These are phyloP conservation scores for Coprinopsis cinerea DNA, from an alignment of 768 basidiomycete genomes.

Conservation along the genomic window DNA sequence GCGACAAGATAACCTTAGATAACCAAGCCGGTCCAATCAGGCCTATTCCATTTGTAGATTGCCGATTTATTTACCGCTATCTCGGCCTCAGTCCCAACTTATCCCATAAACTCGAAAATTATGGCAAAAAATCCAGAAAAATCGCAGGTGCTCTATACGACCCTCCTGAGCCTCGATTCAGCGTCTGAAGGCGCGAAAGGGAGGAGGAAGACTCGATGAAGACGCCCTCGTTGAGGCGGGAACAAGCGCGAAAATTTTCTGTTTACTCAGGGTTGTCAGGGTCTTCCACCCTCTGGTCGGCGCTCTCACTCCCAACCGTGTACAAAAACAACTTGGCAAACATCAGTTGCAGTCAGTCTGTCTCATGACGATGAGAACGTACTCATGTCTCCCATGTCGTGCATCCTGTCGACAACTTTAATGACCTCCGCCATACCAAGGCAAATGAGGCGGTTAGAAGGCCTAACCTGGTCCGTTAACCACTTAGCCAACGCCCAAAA, in stretches of 20 bases:
- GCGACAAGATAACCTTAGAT: conserved; percentile 14
- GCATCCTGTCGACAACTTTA: too few relatives aligned
- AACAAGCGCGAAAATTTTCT: background rate
- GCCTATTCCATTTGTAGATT: conserved; percentile 15
- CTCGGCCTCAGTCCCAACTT: background rate
- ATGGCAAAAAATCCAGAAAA: background rate
- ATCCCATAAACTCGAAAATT: background rate
- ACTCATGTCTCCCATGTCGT: too few relatives aligned
- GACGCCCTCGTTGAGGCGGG: too few relatives aligned
- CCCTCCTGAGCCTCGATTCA: too few relatives aligned
- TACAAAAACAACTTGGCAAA: conserved; percentile 3
- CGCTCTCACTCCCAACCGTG: background rate
- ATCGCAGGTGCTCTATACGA: too few relatives aligned
- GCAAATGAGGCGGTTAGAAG: too few relatives aligned
- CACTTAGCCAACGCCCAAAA: too few relatives aligned
- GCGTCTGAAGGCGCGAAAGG: too few relatives aligned
- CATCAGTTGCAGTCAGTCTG: background rate
- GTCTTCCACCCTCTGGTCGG: background rate
- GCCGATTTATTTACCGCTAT: conserved; percentile 1
- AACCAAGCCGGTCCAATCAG: conserved; percentile 13
- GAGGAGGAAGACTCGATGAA: too few relatives aligned
- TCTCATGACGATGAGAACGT: too few relatives aligned
- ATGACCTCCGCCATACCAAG: too few relatives aligned
- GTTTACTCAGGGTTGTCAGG: conserved; percentile 9
- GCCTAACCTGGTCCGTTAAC: too few relatives aligned